Percentiles rank a stretch among this genome's conserved stretches.
Evolutionary conservation across 129 eudicot genomes (phyloP).

Genomic region (Chrysanthemum makinoi): DNA sequence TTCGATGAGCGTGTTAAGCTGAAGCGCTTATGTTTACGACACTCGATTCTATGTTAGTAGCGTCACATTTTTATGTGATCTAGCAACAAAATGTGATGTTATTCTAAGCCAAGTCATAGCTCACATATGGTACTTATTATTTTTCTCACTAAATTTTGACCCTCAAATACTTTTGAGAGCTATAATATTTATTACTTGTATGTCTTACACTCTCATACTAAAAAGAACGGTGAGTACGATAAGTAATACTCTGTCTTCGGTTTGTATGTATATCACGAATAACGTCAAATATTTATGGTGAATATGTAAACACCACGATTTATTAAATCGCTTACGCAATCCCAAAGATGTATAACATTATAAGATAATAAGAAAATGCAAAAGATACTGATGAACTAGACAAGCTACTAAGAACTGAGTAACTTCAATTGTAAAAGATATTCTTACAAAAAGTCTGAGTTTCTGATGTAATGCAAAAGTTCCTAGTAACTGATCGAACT

Average conservation of each 20-base stretch:
- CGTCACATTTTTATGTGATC: no score
- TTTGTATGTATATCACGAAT: conserved; percentile 63
- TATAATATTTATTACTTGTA: no score
- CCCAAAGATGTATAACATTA: neutral
- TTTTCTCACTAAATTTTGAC: no score
- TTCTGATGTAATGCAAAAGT: conserved; percentile 96
- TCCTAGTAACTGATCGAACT: conserved; percentile 79
- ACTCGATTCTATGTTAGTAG: no score
- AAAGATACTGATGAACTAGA: conserved; percentile 10
- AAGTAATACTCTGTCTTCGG: conserved; percentile 60
- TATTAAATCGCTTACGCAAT: conserved; percentile 78
- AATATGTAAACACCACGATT: conserved; percentile 92
- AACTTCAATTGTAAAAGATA: neutral
- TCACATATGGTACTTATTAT: no score
- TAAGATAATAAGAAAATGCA: conserved; percentile 14
- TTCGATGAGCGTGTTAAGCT: no score
- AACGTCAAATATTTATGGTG: conserved; percentile 68
- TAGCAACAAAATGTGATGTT: no score
- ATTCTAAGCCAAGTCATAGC: no score
- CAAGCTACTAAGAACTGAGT: conserved; percentile 5
- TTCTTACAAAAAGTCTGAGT: conserved; percentile 95
- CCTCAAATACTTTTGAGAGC: no score
- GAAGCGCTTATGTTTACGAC: no score
- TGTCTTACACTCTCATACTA: no score
- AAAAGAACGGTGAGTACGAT: neutral